These are phyloP conservation scores for Phragmites australis DNA, from an alignment of 176 grass and related monocot species.

Conservation along the genomic window DNA sequence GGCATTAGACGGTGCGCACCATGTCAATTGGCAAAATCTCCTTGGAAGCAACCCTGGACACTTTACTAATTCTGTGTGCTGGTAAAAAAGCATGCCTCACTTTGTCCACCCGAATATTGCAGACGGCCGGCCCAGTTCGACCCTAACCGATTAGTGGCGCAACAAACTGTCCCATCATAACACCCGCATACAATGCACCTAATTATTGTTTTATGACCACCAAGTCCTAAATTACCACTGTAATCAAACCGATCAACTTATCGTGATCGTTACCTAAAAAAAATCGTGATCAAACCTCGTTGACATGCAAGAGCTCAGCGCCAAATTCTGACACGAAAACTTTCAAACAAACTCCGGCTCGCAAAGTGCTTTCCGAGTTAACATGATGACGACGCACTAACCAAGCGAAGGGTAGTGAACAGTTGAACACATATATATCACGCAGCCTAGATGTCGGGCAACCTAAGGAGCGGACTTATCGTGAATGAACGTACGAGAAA, in stretches of 20 bases:
- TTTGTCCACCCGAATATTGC: background rate
- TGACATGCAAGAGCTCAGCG: background rate
- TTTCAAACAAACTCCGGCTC: background rate
- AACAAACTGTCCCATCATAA: background rate
- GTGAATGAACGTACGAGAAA: too few relatives aligned
- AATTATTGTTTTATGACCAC: background rate
- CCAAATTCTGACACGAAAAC: slow-evolving; percentile 8
- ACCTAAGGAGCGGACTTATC: background rate
- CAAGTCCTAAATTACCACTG: background rate
- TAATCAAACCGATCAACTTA: background rate
- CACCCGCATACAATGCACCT: background rate
- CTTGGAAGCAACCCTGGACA: background rate
- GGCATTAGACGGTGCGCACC: too few relatives aligned
- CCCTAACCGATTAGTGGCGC: background rate
- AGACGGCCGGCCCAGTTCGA: background rate
- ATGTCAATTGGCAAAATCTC: background rate
- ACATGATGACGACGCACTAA: background rate
- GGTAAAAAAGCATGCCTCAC: background rate
- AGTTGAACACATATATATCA: background rate
- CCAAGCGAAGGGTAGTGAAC: background rate
- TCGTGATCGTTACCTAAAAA: background rate
- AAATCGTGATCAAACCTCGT: background rate
- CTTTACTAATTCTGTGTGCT: slow-evolving; percentile 20
- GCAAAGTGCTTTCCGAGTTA: background rate
- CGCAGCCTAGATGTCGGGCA: background rate